Percentiles rank a stretch among this genome's conserved stretches.
phyloP scores from a whole-genome alignment of 2,329 filamentous ascomycete genomes.

The Cladosporium halotolerans region DNA sequence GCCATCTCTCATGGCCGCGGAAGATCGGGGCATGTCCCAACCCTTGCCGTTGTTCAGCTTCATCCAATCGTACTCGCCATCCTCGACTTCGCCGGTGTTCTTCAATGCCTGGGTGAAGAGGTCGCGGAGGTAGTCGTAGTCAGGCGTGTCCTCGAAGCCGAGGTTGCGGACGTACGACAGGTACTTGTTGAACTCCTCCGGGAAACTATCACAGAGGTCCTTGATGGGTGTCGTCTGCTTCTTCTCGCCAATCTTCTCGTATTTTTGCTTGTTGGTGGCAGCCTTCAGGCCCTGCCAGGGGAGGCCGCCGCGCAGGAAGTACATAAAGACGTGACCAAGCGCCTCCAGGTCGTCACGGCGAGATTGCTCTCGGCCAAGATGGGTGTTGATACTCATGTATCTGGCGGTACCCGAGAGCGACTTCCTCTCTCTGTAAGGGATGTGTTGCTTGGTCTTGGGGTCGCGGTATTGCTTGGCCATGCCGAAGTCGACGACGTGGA shows the following conservation, averaged over 20 bases:
- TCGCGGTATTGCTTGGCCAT: slow-evolving; percentile 99
- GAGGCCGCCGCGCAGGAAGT: slow-evolving; percentile 59
- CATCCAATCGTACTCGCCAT: slow-evolving; percentile 99
- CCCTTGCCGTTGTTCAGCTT: slow-evolving; percentile 91
- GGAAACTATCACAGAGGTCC: slow-evolving; percentile 92
- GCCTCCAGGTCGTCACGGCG: slow-evolving; percentile 94
- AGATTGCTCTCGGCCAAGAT: slow-evolving; percentile 92
- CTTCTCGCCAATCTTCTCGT: slow-evolving; percentile 99
- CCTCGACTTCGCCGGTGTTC: slow-evolving; percentile 88
- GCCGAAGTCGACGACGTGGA: slow-evolving; percentile 97
- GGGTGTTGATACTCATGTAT: slow-evolving; percentile 99
- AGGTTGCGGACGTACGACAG: slow-evolving; percentile 95
- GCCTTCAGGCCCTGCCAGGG: slow-evolving; percentile 65
- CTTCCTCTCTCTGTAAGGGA: slow-evolving; percentile 94
- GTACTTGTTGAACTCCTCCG: slow-evolving; percentile 97
- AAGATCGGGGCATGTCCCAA: slow-evolving; percentile 66
- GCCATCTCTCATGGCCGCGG: slow-evolving; percentile 6
- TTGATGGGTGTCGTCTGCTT: slow-evolving; percentile 97
- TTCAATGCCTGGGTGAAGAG: slow-evolving; percentile 94
- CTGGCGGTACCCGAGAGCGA: slow-evolving; percentile 86
- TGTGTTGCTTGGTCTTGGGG: slow-evolving; percentile 98
- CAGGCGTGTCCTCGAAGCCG: slow-evolving; percentile 95
- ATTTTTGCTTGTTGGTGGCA: slow-evolving; percentile 86
- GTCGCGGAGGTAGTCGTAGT: slow-evolving; percentile 96
- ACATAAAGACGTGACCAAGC: slow-evolving; percentile 63